Base-by-base conservation (phyloP, 1,139 yeast genomes). In the Saccharomycopsis hybrid region DNA sequence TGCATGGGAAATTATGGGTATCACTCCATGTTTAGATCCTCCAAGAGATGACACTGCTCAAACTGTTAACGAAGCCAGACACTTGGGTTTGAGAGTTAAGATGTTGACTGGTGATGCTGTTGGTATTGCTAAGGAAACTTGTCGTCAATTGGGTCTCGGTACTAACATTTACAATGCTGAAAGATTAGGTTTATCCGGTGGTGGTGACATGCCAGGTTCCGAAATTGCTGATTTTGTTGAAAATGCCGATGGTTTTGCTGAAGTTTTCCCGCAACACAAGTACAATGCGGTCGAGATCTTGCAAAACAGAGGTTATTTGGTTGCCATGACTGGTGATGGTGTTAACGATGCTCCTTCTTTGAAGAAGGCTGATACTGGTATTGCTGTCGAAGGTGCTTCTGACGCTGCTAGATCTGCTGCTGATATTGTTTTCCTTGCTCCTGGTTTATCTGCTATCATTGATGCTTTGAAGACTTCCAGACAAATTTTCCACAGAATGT, bases 81-180 rank as follows among this genome's bases (percentile, higher is more conserved):
- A 77, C 65, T 81, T 88, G 67, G 96, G 96, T 85, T 80, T 88
- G 69, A 83, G 94, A 75, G 95, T 88, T 65, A 88, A 88, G 87
- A 88, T 88, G 96, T 81, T 88, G 71, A 88, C 96, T 77, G 96
- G 96, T 85, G 96, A 88, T 76, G 96, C 96, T 74, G 95, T 88
- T 69, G 96, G 96, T 80, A 88, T 88, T 76, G 96, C 96, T 69
- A 88, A 88, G 84, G 96, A 88, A 78, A 88, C 96, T 70, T 87
- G 95, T 78, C 86, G 95, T 81, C 95, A 88, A 85, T 79, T 88
- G 71, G 95, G 96, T 71, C 80, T 88, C 65, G 96, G 96, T 78
- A 85, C 95, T 65, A 87, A 87, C 89, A 89, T 88, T 67, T 88
- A 87, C 80, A 92, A 88, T 76, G 95, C 96, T 67, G 96, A 88